Evolutionary conservation across 768 basidiomycete species (phyloP).

Genomic region (Steccherinum ochraceum): DNA sequence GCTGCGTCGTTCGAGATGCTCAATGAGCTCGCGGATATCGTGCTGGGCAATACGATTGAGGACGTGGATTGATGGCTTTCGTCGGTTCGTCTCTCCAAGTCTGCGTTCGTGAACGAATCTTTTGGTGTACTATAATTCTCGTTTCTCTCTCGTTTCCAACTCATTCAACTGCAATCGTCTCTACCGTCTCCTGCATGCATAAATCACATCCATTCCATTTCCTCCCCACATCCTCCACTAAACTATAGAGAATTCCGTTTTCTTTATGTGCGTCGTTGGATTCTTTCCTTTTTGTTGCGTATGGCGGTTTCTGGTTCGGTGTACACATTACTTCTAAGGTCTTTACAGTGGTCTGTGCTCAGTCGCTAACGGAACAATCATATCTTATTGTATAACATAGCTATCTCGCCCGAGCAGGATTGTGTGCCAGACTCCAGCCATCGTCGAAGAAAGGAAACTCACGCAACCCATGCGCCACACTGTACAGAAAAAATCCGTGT

Average conservation of each 20-base stretch:
- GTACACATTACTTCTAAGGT: neutral
- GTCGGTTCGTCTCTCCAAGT: too few species aligned
- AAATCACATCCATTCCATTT: neutral
- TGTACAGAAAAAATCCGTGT: too few species aligned
- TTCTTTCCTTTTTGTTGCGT: neutral
- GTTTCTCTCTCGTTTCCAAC: neutral
- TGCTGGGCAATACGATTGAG: neutral
- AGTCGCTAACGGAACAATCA: neutral
- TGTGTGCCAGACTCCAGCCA: too few species aligned
- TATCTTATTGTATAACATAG: neutral
- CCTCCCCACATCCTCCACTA: neutral
- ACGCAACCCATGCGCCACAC: too few species aligned
- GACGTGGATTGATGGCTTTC: neutral
- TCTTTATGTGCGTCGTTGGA: too few species aligned
- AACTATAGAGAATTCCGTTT: too few species aligned
- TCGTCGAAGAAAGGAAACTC: too few species aligned
- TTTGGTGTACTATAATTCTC: neutral
- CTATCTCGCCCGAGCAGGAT: too few species aligned
- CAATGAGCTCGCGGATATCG: neutral
- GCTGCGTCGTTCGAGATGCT: neutral
- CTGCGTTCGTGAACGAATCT: neutral
- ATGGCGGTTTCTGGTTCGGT: neutral
- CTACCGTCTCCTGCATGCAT: neutral
- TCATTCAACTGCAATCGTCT: neutral
- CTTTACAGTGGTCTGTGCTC: neutral